Base-by-base conservation (phyloP, 2,329 filamentous ascomycete species). In the Cladosporium sp. region DNA sequence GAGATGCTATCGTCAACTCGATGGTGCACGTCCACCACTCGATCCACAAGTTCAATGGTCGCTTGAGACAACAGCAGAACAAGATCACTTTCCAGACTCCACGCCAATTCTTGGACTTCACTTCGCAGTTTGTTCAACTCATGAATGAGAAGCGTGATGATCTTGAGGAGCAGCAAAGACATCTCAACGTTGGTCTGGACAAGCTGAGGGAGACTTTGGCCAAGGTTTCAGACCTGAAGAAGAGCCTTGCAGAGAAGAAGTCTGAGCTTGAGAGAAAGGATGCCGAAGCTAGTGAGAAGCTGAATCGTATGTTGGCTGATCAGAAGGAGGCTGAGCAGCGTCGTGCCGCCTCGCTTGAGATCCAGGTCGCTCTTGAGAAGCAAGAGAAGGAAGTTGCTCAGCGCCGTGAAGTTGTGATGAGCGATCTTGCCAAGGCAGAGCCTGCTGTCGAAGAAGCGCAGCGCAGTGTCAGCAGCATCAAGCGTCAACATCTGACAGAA, bases 1-100 rank as follows among this genome's bases (percentile, higher is more conserved):
- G 95, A 69, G 93, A 97, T 77, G 88, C 93, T 3, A 89, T 99
- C 56, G 87, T 99, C 78, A 99, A 99, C 77, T 91, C 93, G 0
- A 99, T 99, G 95, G 96, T 99, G 2, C 96, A 97, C 75, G 94
- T 99, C 23, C 95, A 99, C 76, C 93, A 98, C 80, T 99, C 95
- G 2, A 82, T 99, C 58, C 92, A 94, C 68, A 86, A 87, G 60
- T 96, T 97, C 85, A 99, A 99, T 75, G 83, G 86, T 71, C 93
- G 92, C 73, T 83, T 99, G 28, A 86, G 91, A 69, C 95, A 92
- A 77, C 95, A 98, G 77, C 95, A 98, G 80, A 93, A 92, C 78
- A 93, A 91, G 79, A 86, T 90, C 33, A 98, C 95, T 0, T 98
- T 91, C 82, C 87, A 99, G 65, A 99, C 96, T 12, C 95, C 95